Base-by-base conservation (phyloP, 1,139 yeast genomes). In the Pichia cactophila region DNA sequence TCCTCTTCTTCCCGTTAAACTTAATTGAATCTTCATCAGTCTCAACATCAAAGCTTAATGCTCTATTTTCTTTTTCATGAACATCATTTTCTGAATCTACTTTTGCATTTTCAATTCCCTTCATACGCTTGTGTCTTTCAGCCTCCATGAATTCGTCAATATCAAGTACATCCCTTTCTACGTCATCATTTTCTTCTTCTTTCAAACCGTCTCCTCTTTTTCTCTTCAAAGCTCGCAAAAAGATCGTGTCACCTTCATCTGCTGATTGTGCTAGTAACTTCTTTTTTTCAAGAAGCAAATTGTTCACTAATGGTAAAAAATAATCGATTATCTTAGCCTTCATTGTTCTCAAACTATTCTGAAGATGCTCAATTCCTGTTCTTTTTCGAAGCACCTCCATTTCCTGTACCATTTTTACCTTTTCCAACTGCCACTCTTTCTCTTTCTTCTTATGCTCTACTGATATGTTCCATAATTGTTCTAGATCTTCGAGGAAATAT, bases 31-130 rank as follows among this genome's bases (percentile, higher is more conserved):
- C 42, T 20, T 29, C 26, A 28, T 41, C 42, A 9, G 26, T 41
- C 4, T 41, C 42, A 8, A 11, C 42, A 6, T 26, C 35, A 26
- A 28, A 38, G 8, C n/a, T 38, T 9, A 20, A 6, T 23, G 69
- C 44, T 79, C 64, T 1, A 83, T 75, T 1, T 76, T 64, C 8
- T 84, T 77, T 63, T 83, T 86, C 38, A 92, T 92, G 6, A 14
- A 16, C 20, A n/a, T 7, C 23, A n/a, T 5, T 36, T 14, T 36
- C 7, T n/a, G 39, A 11, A 6, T 7, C 23, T 16, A 8, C 39
- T 16, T 16, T 76, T 80, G 60, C 77, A 82, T n/a, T 80, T 16
- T 58, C 61, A 39, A 75, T 81, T 11, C 68, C 71, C 3, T 64
- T 69, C n/a, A 63, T 65, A n/a, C 64, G 72, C 6, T 60, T 61